A percentile compares a stretch with the other conserved stretches of the same genome.
phyloP scores from a whole-genome alignment of 768 basidiomycete species.

The Stropharia rugosoannulata region DNA sequence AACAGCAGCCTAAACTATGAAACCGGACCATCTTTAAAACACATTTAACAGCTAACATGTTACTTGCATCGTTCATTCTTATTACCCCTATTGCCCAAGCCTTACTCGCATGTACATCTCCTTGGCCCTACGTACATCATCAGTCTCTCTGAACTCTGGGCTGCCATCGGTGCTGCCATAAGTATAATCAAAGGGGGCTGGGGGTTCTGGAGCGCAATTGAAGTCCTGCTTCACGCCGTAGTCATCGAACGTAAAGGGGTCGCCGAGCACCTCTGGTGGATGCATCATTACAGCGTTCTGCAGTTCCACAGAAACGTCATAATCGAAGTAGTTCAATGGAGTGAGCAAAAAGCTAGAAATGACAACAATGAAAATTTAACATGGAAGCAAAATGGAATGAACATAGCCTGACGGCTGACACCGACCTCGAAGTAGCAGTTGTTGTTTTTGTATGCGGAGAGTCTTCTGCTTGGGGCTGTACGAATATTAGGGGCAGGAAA shows the following conservation, averaged over 20 bases:
- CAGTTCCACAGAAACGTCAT: slow-evolving; percentile 59
- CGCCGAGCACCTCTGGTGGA: slow-evolving; percentile 34
- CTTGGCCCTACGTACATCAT: slow-evolving; percentile 4
- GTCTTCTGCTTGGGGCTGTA: slow-evolving; percentile 62
- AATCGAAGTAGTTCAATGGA: slow-evolving; percentile 66
- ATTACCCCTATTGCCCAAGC: slow-evolving; percentile 4
- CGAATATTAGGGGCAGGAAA: not conserved
- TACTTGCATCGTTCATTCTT: not conserved
- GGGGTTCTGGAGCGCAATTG: slow-evolving; percentile 23
- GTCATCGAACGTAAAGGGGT: slow-evolving; percentile 44
- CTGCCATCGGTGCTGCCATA: not conserved
- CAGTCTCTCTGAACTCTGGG: not conserved
- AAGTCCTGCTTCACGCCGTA: slow-evolving; percentile 45
- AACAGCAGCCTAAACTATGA: too few species aligned
- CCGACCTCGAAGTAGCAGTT: slow-evolving; percentile 50
- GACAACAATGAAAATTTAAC: not conserved
- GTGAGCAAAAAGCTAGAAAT: slow-evolving; percentile 50
- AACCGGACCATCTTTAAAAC: too few species aligned
- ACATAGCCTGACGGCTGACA: slow-evolving; percentile 4
- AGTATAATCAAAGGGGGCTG: slow-evolving; percentile 21
- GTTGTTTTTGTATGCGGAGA: slow-evolving; percentile 60
- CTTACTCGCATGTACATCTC: slow-evolving; percentile 18
- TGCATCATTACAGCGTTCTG: slow-evolving; percentile 50
- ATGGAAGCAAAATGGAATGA: not conserved
- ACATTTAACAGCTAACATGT: too few species aligned